Evolutionary conservation across 129 eudicot genomes (phyloP).

Genomic region (Saussurea involucrata): DNA sequence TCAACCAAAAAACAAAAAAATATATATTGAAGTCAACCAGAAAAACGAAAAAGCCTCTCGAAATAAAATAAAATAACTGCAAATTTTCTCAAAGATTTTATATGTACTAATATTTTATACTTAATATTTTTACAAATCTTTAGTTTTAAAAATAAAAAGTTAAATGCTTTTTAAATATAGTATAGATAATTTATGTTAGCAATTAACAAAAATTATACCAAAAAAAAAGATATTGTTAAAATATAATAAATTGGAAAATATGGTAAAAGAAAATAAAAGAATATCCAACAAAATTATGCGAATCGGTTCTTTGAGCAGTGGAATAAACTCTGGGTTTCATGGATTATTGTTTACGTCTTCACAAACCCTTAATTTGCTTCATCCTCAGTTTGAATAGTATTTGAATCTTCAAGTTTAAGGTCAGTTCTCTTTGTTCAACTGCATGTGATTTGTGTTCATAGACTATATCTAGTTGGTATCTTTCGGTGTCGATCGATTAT

Average conservation of each 20-base stretch:
- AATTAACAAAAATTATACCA: too few species aligned
- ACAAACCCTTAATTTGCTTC: not conserved
- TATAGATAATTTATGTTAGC: too few species aligned
- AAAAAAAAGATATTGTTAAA: too few species aligned
- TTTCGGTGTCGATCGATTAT: not conserved
- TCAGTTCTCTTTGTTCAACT: not conserved
- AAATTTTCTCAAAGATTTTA: too few species aligned
- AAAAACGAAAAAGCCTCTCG: too few species aligned
- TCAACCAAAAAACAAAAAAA: too few species aligned
- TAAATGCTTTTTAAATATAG: too few species aligned
- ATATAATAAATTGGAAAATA: not conserved
- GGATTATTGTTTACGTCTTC: not conserved
- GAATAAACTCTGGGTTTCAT: conserved; percentile 3
- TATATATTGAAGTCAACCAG: too few species aligned
- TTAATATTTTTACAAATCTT: too few species aligned
- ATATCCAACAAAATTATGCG: conserved; percentile 31
- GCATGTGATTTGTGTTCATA: conserved; percentile 1
- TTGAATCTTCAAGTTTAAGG: conserved; percentile 5
- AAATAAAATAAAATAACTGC: too few species aligned
- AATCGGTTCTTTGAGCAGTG: not conserved
- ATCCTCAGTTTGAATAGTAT: not conserved
- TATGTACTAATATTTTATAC: too few species aligned
- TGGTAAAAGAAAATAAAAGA: not conserved
- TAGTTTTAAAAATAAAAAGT: too few species aligned
- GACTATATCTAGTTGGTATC: not conserved